Conservation (phyloP, 306 rosid species). For the Pachyrhizus erosus region DNA sequence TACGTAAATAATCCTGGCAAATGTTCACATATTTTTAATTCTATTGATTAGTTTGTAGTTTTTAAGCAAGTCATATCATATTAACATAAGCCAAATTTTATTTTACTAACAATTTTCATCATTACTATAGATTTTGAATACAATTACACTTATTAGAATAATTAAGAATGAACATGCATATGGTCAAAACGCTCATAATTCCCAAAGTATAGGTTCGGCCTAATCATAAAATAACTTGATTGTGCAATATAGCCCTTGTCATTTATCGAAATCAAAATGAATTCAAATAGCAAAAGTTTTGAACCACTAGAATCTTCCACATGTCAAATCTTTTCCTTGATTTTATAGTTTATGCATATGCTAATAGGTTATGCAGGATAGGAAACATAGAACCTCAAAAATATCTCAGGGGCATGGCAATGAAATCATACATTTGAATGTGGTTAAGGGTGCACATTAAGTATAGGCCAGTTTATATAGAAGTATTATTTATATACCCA, state of each 20-base stretch:
- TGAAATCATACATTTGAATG: neutral
- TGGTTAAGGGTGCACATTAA: constrained; percentile 14
- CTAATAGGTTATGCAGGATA: constrained; percentile 29
- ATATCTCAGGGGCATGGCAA: constrained; percentile 18
- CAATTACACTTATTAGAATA: constrained; percentile 4
- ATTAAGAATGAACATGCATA: constrained; percentile 24
- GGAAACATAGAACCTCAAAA: constrained; percentile 17
- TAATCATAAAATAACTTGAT: constrained; percentile 11
- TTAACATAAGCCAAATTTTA: neutral
- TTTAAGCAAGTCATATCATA: constrained; percentile 25
- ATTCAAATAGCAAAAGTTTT: constrained; percentile 14
- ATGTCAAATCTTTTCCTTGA: neutral
- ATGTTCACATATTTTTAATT: neutral
- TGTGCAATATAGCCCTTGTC: constrained; percentile 27
- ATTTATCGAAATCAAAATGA: constrained; percentile 8
- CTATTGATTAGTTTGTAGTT: neutral
- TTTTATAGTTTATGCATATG: constrained; percentile 3
- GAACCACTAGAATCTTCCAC: constrained; percentile 16
- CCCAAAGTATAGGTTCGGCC: neutral
- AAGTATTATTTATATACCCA: constrained; percentile 17
- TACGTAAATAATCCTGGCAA: neutral
- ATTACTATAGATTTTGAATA: constrained; percentile 5
- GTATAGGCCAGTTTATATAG: neutral
- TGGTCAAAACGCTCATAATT: constrained; percentile 32
- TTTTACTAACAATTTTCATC: constrained; percentile 1